Percentiles rank a stretch among this genome's conserved stretches.
These are phyloP conservation scores for Paradendryphiella salina DNA, from an alignment of 2,329 filamentous ascomycete genomes.

Conservation along the genomic window DNA sequence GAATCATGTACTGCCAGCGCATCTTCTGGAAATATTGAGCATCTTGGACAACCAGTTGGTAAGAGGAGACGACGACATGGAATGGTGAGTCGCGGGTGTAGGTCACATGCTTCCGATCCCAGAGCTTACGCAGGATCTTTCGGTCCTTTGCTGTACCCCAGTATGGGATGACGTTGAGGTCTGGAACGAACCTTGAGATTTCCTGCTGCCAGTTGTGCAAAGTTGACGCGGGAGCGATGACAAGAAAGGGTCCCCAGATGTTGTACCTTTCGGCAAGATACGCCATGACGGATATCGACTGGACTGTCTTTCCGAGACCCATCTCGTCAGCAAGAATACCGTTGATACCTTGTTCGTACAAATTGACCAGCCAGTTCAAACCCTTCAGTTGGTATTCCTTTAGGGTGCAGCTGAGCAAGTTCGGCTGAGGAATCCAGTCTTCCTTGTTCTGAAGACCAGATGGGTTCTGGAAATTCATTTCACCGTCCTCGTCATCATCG, in stretches of 20 bases:
- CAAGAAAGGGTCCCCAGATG: constrained; percentile 96
- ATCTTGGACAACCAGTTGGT: constrained; percentile 94
- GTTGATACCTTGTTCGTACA: constrained; percentile 99
- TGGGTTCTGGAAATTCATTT: constrained; percentile 99
- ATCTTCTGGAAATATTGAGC: constrained; percentile 99
- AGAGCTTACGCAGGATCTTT: constrained; percentile 96
- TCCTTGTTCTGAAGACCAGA: constrained; percentile 92
- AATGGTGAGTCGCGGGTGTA: constrained; percentile 93
- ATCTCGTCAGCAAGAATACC: constrained; percentile 98
- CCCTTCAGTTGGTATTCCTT: constrained; percentile 99
- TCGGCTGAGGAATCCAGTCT: constrained; percentile 77
- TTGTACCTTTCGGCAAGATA: constrained; percentile 97
- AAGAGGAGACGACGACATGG: constrained; percentile 94
- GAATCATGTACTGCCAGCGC: constrained; percentile 99
- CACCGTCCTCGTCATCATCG: constrained; percentile 68
- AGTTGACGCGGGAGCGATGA: constrained; percentile 93
- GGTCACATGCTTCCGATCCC: constrained; percentile 96
- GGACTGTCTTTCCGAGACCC: constrained; percentile 98
- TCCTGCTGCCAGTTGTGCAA: constrained; percentile 99
- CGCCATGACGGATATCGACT: constrained; percentile 99
- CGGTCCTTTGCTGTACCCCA: constrained; percentile 94
- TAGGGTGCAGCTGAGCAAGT: constrained; percentile 87
- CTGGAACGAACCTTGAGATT: constrained; percentile 90
- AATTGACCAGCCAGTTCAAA: constrained; percentile 97
- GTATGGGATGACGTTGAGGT: constrained; percentile 93